Evolutionary conservation across 1,284 basidiomycete genomes (phyloP).

Genomic region (Boletus mariae): DNA sequence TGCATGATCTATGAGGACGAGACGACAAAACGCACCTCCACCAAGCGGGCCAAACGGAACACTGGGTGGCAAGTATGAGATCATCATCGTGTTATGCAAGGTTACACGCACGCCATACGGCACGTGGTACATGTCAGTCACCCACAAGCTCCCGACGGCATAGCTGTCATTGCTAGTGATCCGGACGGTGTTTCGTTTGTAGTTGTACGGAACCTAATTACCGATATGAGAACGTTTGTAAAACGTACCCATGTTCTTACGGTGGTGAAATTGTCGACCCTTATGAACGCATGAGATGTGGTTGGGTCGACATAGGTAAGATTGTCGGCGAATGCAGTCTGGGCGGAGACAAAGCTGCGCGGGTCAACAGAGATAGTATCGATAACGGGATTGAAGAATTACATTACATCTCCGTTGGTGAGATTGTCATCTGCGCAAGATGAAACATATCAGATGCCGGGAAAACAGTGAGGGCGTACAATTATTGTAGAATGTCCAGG

Average conservation of each 20-base stretch:
- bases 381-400: conserved; percentile 13
- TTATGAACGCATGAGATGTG: conserved; percentile 64
- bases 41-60: conserved; percentile 73
- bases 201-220: conserved; percentile 41
- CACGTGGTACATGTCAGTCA: conserved; percentile 64
- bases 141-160: conserved; percentile 62
- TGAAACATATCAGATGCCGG: neutral
- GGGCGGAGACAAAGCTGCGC: conserved; percentile 52
- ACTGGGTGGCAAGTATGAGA: conserved; percentile 36
- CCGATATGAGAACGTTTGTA: neutral
- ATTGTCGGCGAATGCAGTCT: conserved; percentile 44
- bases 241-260: conserved; percentile 30
- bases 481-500: conserved; percentile 52
- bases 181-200: conserved; percentile 70
- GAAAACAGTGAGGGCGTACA: conserved; percentile 34
- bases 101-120: conserved; percentile 55
- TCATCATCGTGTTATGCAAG: neutral
- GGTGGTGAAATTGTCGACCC: conserved; percentile 63
- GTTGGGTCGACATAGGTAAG: conserved; percentile 61
- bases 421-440: conserved; percentile 55
- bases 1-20: neutral
- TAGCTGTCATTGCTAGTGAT: conserved; percentile 57
- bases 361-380: conserved; percentile 1
- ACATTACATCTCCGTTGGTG: conserved; percentile 68
- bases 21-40: conserved; percentile 29